Base-by-base conservation (phyloP, 164 flowering plant species). In the Piper betle region DNA sequence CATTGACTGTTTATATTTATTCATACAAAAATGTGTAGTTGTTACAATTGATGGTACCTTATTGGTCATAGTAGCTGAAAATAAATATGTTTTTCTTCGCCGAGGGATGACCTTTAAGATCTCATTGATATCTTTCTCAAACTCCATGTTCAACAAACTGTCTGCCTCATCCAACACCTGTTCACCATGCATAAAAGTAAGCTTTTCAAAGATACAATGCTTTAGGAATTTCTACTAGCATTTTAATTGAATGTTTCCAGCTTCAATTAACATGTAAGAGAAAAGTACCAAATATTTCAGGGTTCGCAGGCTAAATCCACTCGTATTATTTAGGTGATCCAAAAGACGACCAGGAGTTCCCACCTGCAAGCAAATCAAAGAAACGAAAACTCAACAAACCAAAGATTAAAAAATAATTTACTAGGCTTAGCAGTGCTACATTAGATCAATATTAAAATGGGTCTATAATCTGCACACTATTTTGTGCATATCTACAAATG, bases 101-200 rank as follows among this genome's bases (percentile, higher is more conserved):
- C 75, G 82, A 11, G 97, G 99, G 53, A 93, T 81, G 60, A 66
- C 85, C 57, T 71, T 77, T 69, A 93, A 76, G 66, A 93, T 82
- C 37, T 90, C 88, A 75, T 90, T 85, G 55, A 93, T 62, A n/a
- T 89, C 64, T 75, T 86, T 86, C 81, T 90, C 96, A 71, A 90
- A 93, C 6, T 88, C 99, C 61, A 86, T 86, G 79, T 86, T 85
- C 61, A 93, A 72, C 74, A 93, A 69, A 71, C 97, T 85, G 76
- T 93, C 97, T 12, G 99, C 99, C 75, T 93, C 99, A 84, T 93
- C 99, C 66, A 93, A 69, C 20, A 93, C 98, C 98, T 93, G 83
- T 38, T 50, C 41, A 53, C 60, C 48, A 63, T n/a, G 60, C 8
- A 39, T n/a, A 15, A 55, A 46, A 46, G 9, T 46, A 46, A 46